Base-by-base conservation (phyloP, 352 stramenopile species). In the Phytophthora palmivora region DNA sequence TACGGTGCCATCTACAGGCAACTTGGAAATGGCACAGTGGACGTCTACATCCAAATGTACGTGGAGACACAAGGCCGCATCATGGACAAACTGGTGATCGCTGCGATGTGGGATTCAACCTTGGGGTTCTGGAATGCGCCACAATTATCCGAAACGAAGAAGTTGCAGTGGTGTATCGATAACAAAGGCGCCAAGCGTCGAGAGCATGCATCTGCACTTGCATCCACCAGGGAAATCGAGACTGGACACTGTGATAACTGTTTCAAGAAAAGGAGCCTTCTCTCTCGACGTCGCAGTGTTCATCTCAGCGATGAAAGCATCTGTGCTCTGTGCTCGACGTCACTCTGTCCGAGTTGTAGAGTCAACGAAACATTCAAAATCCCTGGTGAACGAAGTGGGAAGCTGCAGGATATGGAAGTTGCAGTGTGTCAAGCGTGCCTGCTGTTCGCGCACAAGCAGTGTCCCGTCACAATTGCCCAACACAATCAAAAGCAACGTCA, bases 111-210 rank as follows among this genome's bases (percentile, higher is more conserved):
- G 53, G 42, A 45, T 41, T 53, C 43, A 4, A 18, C n/a, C 0
- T 47, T 54, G 18, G 43, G 53, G 2, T 53, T 55, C 53, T 62
- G 53, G 53, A 37, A 41, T 18, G 10, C 53, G 10, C 43, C 42
- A 14, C 15, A 15, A 2, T 47, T 62, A 11, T 38, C 53, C 1
- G 34, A 62, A 21, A 36, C 16, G 19, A 62, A 62, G 33, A 54
- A 62, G 22, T 26, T 62, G 53, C 42, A 54, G 43, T 62, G 53
- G 43, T 62, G 53, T 33, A 62, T 62, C 19, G 53, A 55, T 3
- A 53, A 54, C 42, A 53, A 62, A 19, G 32, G 32, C 43, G 22
- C 30, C 18, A 41, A 47, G 53, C 32, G 43, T 9, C 36, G 32
- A n/a, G 28, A 62, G 22, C 19, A 54, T 22, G 33, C 10, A 26